Percentiles rank a stretch among this genome's conserved stretches.
phyloP scores from a whole-genome alignment of 768 basidiomycete species.

The Boletus speciosus region DNA sequence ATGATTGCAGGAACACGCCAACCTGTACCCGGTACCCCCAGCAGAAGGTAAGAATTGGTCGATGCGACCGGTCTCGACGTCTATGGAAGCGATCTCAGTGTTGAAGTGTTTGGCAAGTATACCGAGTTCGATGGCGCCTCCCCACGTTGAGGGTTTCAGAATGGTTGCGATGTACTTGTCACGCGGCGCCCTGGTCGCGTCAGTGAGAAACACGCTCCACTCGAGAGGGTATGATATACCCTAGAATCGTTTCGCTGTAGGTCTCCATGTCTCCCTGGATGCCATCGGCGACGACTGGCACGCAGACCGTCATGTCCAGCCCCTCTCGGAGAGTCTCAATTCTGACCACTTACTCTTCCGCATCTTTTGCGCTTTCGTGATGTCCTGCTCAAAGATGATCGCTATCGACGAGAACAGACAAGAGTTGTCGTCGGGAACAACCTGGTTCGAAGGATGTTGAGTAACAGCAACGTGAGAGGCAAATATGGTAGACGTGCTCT shows the following conservation, averaged over 20 bases:
- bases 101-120: constrained; percentile 79
- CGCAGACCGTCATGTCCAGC: constrained; percentile 5
- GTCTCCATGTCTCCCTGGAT: constrained; percentile 68
- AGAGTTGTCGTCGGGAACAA: constrained; percentile 97
- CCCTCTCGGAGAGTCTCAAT: background rate
- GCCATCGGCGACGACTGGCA: constrained; percentile 75
- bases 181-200: constrained; percentile 42
- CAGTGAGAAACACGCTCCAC: background rate
- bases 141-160: constrained; percentile 79
- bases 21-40: constrained; percentile 35
- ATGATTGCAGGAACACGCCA: background rate
- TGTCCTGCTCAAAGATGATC: constrained; percentile 80
- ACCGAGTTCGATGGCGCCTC: constrained; percentile 91
- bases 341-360: constrained; percentile 57
- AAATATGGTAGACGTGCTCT: constrained; percentile 40
- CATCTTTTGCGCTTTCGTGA: constrained; percentile 63
- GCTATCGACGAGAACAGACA: constrained; percentile 90
- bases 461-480: constrained; percentile 4
- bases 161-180: constrained; percentile 81
- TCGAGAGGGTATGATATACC: constrained; percentile 44
- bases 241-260: constrained; percentile 84
- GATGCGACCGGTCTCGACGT: constrained; percentile 88
- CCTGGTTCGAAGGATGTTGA: constrained; percentile 33
- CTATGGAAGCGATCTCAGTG: constrained; percentile 86
- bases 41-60: constrained; percentile 63